These are phyloP conservation scores for Pholiota microspora DNA, from an alignment of 768 basidiomycete genomes.

Conservation along the genomic window DNA sequence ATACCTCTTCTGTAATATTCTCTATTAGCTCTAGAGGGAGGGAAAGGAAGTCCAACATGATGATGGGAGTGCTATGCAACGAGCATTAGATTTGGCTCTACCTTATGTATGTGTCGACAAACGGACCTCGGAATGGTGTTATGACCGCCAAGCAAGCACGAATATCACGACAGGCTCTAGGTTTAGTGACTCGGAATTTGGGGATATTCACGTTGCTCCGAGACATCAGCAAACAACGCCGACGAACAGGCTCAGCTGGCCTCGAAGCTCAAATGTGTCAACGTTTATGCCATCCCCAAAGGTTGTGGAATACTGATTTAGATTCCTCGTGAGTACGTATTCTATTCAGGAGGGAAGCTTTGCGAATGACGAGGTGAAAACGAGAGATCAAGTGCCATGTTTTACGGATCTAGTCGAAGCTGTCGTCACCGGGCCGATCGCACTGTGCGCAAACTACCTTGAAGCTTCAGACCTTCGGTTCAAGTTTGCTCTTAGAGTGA, in stretches of 20 bases:
- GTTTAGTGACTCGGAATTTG: neutral
- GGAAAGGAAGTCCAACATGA: slow-evolving; percentile 17
- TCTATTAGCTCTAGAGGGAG: slow-evolving; percentile 18
- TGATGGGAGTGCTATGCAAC: neutral
- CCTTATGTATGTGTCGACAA: neutral
- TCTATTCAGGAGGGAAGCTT: neutral
- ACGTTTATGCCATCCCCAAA: neutral
- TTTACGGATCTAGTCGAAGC: neutral
- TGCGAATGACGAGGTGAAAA: neutral
- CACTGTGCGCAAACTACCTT: neutral
- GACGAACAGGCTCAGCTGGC: neutral
- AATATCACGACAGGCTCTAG: neutral
- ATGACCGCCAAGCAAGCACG: neutral
- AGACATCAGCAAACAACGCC: neutral
- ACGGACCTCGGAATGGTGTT: neutral
- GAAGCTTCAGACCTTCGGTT: too few species aligned
- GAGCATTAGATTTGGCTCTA: neutral
- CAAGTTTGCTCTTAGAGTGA: too few species aligned
- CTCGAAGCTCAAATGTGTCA: neutral
- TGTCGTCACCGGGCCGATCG: neutral
- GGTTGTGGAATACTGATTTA: neutral
- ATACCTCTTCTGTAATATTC: slow-evolving; percentile 15
- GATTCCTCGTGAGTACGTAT: neutral
- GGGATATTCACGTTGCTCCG: neutral
- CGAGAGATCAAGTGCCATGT: neutral